A percentile compares a stretch with the other conserved stretches of the same genome.
phyloP scores from a whole-genome alignment of 352 stramenopile genomes.

The Globisporangium radiosum region DNA sequence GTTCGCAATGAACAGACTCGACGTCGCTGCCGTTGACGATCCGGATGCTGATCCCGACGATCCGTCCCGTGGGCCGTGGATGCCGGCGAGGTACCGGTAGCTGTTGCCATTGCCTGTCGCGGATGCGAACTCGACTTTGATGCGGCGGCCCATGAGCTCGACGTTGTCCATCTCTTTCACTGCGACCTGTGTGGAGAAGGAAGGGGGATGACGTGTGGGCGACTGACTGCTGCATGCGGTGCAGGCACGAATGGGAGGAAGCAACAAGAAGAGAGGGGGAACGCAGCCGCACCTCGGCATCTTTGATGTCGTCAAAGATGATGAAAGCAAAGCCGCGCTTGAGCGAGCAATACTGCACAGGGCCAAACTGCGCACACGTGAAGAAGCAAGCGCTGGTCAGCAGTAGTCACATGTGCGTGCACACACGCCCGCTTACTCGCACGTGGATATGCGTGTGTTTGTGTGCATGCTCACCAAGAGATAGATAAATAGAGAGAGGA shows the following conservation, averaged over 20 bases:
- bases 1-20: slow-evolving; percentile 59
- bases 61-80: neutral
- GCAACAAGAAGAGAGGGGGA: neutral
- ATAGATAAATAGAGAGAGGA: neutral
- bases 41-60: neutral
- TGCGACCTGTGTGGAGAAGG: slow-evolving; percentile 12
- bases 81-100: neutral
- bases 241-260: no score
- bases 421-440: no score
- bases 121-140: slow-evolving; percentile 37
- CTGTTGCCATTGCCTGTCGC: slow-evolving; percentile 2
- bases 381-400: neutral
- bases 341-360: slow-evolving; percentile 35
- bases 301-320: slow-evolving; percentile 34
- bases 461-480: neutral
- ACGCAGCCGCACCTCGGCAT: slow-evolving; percentile 27
- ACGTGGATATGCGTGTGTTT: no score
- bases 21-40: slow-evolving; percentile 15
- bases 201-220: no score
- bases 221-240: no score
- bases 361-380: slow-evolving; percentile 31
- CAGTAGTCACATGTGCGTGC: no score
- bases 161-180: slow-evolving; percentile 45
- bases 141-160: slow-evolving; percentile 32
- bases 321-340: slow-evolving; percentile 62